phyloP scores from a whole-genome alignment of 352 stramenopile species.

The Globisporangium cylindrosporum region DNA sequence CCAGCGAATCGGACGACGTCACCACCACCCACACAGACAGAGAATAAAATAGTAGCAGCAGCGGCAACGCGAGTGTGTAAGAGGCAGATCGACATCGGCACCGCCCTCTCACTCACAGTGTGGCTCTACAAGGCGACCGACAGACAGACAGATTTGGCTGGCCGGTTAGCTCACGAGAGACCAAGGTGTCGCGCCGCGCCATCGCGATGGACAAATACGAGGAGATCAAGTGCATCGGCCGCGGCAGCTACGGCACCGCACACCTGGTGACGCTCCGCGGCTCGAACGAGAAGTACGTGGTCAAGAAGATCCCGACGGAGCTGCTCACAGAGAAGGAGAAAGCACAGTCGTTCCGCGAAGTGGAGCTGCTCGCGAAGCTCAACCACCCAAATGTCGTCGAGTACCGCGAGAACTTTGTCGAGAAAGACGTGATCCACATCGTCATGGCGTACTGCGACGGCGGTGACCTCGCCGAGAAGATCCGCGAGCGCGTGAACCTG shows the following conservation, averaged over 20 bases:
- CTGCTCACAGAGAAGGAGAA: conserved; percentile 76
- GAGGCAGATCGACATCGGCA: background rate
- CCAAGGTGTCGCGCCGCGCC: background rate
- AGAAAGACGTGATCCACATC: conserved; percentile 87
- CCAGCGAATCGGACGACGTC: conserved; percentile 1
- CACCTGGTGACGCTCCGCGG: conserved; percentile 53
- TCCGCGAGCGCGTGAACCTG: conserved; percentile 45
- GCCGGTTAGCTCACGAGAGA: background rate
- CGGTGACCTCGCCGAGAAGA: conserved; percentile 70
- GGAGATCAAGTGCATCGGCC: conserved; percentile 72
- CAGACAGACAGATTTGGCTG: background rate
- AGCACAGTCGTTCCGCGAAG: conserved; percentile 76
- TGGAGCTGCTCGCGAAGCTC: conserved; percentile 89
- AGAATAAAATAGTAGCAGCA: background rate
- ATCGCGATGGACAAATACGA: conserved; percentile 68
- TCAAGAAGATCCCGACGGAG: conserved; percentile 89
- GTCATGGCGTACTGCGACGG: conserved; percentile 96
- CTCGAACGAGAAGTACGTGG: conserved; percentile 51
- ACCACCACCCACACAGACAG: background rate
- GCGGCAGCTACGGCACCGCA: conserved; percentile 73
- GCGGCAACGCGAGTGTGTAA: background rate
- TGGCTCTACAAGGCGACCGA: background rate
- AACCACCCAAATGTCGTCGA: conserved; percentile 94
- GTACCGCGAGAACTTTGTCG: conserved; percentile 91
- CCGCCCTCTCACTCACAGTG: background rate